A percentile compares a stretch with the other conserved stretches of the same genome.
Evolutionary conservation across 1,139 yeast genomes (phyloP).

Genomic region (Suhomyces ambrosiae): DNA sequence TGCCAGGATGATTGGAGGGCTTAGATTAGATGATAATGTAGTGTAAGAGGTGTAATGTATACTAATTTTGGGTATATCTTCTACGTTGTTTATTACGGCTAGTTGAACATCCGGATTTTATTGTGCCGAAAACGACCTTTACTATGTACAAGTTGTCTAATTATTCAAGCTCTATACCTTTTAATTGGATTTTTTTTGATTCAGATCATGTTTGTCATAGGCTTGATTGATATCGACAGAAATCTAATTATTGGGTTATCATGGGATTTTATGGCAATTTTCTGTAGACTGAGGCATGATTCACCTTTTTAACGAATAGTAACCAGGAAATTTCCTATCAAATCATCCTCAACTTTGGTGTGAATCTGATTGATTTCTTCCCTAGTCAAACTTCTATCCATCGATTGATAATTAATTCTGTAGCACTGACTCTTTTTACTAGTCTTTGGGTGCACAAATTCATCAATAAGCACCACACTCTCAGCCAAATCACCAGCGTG

Average conservation of each 20-base stretch:
- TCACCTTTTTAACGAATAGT: constrained; percentile 62
- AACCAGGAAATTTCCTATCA: constrained; percentile 55
- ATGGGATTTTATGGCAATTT: no score
- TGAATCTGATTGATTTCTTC: constrained; percentile 77
- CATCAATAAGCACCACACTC: constrained; percentile 77
- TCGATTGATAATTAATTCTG: constrained; percentile 88
- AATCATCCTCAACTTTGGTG: constrained; percentile 56
- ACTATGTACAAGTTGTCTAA: background rate
- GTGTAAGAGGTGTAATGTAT: no score
- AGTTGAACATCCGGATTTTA: background rate
- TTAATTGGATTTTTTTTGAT: background rate
- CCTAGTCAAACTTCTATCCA: constrained; percentile 89
- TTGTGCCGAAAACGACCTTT: background rate
- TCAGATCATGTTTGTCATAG: no score
- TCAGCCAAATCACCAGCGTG: constrained; percentile 89
- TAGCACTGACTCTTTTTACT: constrained; percentile 79
- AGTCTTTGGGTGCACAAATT: constrained; percentile 83
- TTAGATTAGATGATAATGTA: background rate
- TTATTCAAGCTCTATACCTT: no score
- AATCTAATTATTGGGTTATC: no score
- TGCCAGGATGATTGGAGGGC: no score
- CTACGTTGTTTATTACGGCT: background rate
- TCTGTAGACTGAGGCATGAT: no score
- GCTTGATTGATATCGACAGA: no score
- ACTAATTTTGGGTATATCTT: no score